Evolutionary conservation across 176 grass and related monocot species (phyloP).

Genomic region (Carex cristatella): DNA sequence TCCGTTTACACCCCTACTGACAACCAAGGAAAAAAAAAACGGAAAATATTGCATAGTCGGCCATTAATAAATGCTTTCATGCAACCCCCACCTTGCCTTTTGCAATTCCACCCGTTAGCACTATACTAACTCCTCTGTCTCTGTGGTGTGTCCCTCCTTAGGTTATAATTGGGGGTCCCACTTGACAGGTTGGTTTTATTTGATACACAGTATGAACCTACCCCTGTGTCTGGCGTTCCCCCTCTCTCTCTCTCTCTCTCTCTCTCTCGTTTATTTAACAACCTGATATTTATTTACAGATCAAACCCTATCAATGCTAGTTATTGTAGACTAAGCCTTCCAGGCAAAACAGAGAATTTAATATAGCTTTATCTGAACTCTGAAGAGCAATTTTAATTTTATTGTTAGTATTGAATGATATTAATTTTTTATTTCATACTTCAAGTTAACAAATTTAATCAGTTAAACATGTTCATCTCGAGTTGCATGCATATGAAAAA

Average conservation of each 20-base stretch:
- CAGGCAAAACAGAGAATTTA: background rate
- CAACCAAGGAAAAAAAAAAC: background rate
- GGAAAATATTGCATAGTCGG: background rate
- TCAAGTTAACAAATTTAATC: too few species aligned
- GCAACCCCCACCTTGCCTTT: background rate
- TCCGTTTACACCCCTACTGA: too few species aligned
- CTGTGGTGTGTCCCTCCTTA: background rate
- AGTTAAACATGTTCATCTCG: background rate
- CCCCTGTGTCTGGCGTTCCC: background rate
- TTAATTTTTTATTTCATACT: too few species aligned
- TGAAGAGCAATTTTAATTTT: background rate
- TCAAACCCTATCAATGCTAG: background rate
- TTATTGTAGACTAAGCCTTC: background rate
- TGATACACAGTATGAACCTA: constrained; percentile 14
- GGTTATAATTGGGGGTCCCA: constrained; percentile 12
- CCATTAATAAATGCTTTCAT: background rate
- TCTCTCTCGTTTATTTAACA: background rate
- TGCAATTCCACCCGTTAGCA: constrained; percentile 2
- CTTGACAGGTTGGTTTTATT: constrained; percentile 15
- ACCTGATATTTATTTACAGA: background rate
- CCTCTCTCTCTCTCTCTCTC: background rate
- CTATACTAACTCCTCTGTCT: constrained; percentile 11
- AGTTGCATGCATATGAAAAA: background rate
- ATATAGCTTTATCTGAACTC: background rate
- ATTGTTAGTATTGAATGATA: background rate